A percentile compares a stretch with the other conserved stretches of the same genome.
Conservation (phyloP, 257 asterid genomes). For the Gentiana straminea region DNA sequence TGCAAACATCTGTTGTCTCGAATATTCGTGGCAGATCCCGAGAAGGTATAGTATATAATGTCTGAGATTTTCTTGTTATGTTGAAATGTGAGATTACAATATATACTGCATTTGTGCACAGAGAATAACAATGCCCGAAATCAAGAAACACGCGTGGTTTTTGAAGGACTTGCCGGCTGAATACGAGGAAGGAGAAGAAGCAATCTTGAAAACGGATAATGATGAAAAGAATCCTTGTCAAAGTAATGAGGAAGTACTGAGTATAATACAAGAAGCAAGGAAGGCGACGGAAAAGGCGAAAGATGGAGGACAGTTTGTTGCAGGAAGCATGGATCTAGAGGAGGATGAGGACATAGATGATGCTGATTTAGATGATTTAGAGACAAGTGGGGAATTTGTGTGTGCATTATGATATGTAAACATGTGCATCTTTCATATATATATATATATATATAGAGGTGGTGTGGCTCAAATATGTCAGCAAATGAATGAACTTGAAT, state of each 20-base stretch:
- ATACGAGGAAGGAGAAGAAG: slow-evolving; percentile 69
- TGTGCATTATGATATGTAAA: slow-evolving; percentile 51
- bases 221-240: slow-evolving; percentile 27
- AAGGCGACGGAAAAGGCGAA: slow-evolving; percentile 22
- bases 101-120: slow-evolving; percentile 21
- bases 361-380: slow-evolving; percentile 80
- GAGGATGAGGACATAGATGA: slow-evolving; percentile 89
- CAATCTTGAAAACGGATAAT: slow-evolving; percentile 64
- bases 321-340: slow-evolving; percentile 65
- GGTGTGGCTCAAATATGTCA: too few species aligned
- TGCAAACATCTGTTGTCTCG: slow-evolving; percentile 59
- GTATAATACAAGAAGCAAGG: slow-evolving; percentile 59
- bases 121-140: slow-evolving; percentile 81
- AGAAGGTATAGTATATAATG: slow-evolving; percentile 31
- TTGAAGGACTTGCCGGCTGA: slow-evolving; percentile 84
- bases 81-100: not conserved
- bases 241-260: slow-evolving; percentile 48
- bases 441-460: too few species aligned
- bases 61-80: too few species aligned
- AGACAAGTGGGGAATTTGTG: slow-evolving; percentile 95
- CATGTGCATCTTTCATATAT: too few species aligned
- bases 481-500: too few species aligned
- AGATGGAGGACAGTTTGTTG: slow-evolving; percentile 19
- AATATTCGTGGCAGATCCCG: slow-evolving; percentile 62
- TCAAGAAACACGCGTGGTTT: slow-evolving; percentile 71